Base-by-base conservation (phyloP, 352 stramenopile genomes). In the Globisporangium recalcitrans region DNA sequence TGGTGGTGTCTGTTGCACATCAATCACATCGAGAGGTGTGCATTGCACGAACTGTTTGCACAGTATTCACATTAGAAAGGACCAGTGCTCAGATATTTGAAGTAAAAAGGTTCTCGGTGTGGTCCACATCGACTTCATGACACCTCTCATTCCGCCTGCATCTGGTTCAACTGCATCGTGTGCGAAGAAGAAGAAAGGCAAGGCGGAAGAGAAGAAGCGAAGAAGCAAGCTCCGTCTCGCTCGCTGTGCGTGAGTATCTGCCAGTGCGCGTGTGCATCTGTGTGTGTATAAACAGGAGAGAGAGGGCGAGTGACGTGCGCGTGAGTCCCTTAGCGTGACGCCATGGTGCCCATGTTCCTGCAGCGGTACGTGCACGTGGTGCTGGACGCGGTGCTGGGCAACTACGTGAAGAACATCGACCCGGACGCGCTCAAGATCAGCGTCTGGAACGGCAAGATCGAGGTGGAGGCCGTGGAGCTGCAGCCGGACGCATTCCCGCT, bases 331-430 rank as follows among this genome's bases (percentile, higher is more conserved):
- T n/a, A n/a, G n/a, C 11, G 49, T 55, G 46, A 42, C 51, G n/a
- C n/a, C 19, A 61, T 55, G 52, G 54, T 58, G 40, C 51, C 60
- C 21, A 90, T 86, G 78, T 86, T 92, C 65, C 78, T 94, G 68
- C 80, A 94, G 75, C 80, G 85, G 62, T 94, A 94, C 66, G 80
- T 88, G 68, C 82, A 91, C 69, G 75, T 90, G 52, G 78, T 92
- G 64, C 74, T 94, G 68, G 83, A 94, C 58, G 83, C 82, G 13
- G 77, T 94, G 58, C 78, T 94, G 52, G 85, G 85, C 40, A 85
- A 71, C 62, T 94, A 94, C 63, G 81, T 94, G 16, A 91, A 92
- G 73, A 89, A 94, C 73, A 90, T 92, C 62, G 85, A 94, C 65
- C 81, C 85, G n/a, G 79, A 88, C 56, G 75, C 82, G 52, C 71